These are phyloP conservation scores for Colletotrichum somersetense DNA, from an alignment of 2,329 filamentous ascomycete species.

Conservation along the genomic window DNA sequence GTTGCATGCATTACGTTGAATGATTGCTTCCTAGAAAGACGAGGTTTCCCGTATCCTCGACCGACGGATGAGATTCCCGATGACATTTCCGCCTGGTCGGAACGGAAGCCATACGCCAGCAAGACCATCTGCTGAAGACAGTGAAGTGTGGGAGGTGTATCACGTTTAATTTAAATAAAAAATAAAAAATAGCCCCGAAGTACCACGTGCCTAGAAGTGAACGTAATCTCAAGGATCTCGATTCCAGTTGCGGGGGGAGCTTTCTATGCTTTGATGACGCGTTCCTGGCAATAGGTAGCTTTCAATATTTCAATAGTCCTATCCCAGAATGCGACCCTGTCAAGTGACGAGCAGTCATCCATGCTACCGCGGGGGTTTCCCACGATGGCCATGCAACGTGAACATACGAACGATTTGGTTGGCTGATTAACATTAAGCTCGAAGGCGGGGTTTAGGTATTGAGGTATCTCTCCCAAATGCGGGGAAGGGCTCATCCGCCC, in stretches of 20 bases:
- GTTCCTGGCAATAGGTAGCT: too few relatives aligned
- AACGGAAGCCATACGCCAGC: too few relatives aligned
- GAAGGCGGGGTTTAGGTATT: slow-evolving; percentile 1
- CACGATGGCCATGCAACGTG: background rate
- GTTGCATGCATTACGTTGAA: too few relatives aligned
- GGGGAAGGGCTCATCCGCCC: background rate
- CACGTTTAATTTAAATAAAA: too few relatives aligned
- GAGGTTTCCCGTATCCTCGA: slow-evolving; percentile 8
- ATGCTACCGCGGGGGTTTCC: slow-evolving; percentile 16
- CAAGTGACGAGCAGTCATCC: background rate
- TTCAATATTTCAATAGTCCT: too few relatives aligned
- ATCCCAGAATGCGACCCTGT: too few relatives aligned
- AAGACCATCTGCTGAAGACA: background rate
- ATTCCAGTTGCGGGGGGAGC: too few relatives aligned
- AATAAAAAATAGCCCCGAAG: too few relatives aligned
- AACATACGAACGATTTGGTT: slow-evolving; percentile 16
- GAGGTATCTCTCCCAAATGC: background rate
- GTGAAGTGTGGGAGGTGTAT: slow-evolving; percentile 11
- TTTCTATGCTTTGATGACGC: too few relatives aligned
- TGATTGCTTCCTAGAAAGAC: slow-evolving; percentile 14
- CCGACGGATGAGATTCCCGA: slow-evolving; percentile 13
- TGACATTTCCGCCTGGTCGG: background rate
- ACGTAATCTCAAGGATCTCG: too few relatives aligned
- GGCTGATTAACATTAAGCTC: slow-evolving; percentile 20
- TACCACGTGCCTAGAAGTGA: too few relatives aligned